Evolutionary conservation across 768 basidiomycete genomes (phyloP).

Genomic region (Boletus eberwhitei): DNA sequence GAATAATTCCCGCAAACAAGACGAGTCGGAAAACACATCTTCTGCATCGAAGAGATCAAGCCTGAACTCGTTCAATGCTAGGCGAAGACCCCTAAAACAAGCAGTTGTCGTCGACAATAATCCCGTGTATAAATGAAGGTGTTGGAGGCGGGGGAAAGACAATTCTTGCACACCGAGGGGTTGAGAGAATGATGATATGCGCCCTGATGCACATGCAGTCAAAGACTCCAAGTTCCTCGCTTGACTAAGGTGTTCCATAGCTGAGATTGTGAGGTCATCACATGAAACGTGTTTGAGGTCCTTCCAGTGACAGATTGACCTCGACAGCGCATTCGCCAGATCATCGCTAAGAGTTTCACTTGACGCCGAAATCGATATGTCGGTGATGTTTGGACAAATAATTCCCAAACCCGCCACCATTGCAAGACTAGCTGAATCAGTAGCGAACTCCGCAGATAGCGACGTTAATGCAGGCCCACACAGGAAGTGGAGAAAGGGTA

Average conservation of each 20-base stretch:
- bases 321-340: slow-evolving; percentile 14
- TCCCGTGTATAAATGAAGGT: slow-evolving; percentile 20
- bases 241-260: slow-evolving; percentile 18
- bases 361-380: slow-evolving; percentile 15
- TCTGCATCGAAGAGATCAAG: slow-evolving; percentile 21
- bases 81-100: slow-evolving; percentile 6
- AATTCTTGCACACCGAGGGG: background rate
- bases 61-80: slow-evolving; percentile 16
- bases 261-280: slow-evolving; percentile 18
- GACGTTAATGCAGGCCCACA: slow-evolving; percentile 22
- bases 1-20: slow-evolving; percentile 13
- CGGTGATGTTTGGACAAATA: slow-evolving; percentile 18
- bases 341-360: slow-evolving; percentile 4
- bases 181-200: slow-evolving; percentile 9
- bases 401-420: slow-evolving; percentile 11
- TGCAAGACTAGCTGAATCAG: slow-evolving; percentile 15
- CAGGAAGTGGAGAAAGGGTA: slow-evolving; percentile 22
- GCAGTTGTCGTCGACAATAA: slow-evolving; percentile 8
- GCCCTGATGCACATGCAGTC: slow-evolving; percentile 11
- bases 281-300: slow-evolving; percentile 18
- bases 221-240: slow-evolving; percentile 14
- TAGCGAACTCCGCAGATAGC: slow-evolving; percentile 19
- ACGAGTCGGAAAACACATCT: slow-evolving; percentile 6
- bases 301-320: slow-evolving; percentile 19
- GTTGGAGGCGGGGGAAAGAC: slow-evolving; percentile 10